A percentile compares a stretch with the other conserved stretches of the same genome.
phyloP scores from a whole-genome alignment of 306 rosid species.

The Malus fusca region DNA sequence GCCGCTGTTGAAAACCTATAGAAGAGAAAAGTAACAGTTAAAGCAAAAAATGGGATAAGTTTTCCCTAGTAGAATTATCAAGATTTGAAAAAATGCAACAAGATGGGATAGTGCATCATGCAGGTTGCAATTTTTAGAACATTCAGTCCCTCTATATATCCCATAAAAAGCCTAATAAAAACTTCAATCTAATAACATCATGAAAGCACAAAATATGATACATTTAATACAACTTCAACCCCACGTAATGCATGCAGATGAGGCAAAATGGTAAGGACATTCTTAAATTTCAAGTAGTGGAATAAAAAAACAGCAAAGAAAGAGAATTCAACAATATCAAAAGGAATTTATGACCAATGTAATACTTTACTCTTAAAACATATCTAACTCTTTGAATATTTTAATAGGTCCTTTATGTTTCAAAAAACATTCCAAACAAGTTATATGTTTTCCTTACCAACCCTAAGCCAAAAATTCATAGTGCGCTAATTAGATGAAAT shows the following conservation, averaged over 20 bases:
- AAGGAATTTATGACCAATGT: neutral
- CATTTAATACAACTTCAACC: neutral
- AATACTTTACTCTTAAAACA: neutral
- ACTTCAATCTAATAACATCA: neutral
- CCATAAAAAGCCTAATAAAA: neutral
- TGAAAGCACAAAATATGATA: neutral
- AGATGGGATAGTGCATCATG: neutral
- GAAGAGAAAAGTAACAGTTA: slow-evolving; percentile 15
- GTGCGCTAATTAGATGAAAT: neutral
- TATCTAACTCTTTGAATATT: neutral
- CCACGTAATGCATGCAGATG: neutral
- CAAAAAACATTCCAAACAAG: neutral
- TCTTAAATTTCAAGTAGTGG: neutral
- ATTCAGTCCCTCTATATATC: neutral
- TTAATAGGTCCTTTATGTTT: neutral
- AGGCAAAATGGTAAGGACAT: neutral
- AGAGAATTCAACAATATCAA: neutral
- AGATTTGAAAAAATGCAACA: neutral
- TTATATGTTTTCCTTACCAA: neutral
- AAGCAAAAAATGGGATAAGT: slow-evolving; percentile 6
- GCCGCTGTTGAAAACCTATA: slow-evolving; percentile 78
- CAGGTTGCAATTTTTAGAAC: neutral
- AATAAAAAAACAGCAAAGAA: neutral
- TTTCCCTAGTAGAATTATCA: neutral
- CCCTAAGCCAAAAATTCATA: neutral